phyloP scores from a whole-genome alignment of 352 stramenopile genomes.

The Pythium angustatum region DNA sequence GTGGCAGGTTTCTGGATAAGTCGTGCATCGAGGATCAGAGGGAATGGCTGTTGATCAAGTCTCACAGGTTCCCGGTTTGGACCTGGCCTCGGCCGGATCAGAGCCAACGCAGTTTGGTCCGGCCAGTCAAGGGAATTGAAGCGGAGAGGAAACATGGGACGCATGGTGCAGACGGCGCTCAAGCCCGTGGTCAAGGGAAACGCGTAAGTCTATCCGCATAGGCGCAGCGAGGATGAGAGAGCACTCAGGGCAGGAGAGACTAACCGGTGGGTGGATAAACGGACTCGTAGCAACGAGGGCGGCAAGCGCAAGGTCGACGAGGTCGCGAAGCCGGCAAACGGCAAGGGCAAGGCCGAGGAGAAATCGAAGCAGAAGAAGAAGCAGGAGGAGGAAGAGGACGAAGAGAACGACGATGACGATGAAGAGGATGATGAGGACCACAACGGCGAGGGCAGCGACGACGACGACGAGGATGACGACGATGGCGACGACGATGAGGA shows the following conservation, averaged over 20 bases:
- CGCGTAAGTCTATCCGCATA: conserved; percentile 3
- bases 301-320: conserved; percentile 42
- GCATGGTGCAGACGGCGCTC: conserved; percentile 31
- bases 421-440: conserved; percentile 50
- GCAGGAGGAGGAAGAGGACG: conserved; percentile 50
- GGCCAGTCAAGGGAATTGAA: conserved; percentile 3
- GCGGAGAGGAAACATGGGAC: conserved; percentile 12
- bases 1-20: conserved; percentile 3
- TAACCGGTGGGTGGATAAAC: background rate
- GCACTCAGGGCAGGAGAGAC: too few relatives aligned
- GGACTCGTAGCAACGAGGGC: conserved; percentile 23
- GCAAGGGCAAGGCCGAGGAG: conserved; percentile 42
- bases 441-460: conserved; percentile 40
- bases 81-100: background rate
- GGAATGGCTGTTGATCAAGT: conserved; percentile 5
- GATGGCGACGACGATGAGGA: conserved; percentile 41
- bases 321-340: conserved; percentile 31
- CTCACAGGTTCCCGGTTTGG: conserved; percentile 8
- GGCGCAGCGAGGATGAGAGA: too few relatives aligned
- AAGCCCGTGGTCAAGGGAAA: conserved; percentile 19
- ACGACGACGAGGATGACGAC: conserved; percentile 34
- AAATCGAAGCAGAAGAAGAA: conserved; percentile 40
- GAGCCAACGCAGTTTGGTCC: conserved; percentile 13
- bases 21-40: background rate
- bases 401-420: conserved; percentile 52